Evolutionary conservation across 148 eudicot genomes (phyloP).

Genomic region (Heliosperma pusillum): DNA sequence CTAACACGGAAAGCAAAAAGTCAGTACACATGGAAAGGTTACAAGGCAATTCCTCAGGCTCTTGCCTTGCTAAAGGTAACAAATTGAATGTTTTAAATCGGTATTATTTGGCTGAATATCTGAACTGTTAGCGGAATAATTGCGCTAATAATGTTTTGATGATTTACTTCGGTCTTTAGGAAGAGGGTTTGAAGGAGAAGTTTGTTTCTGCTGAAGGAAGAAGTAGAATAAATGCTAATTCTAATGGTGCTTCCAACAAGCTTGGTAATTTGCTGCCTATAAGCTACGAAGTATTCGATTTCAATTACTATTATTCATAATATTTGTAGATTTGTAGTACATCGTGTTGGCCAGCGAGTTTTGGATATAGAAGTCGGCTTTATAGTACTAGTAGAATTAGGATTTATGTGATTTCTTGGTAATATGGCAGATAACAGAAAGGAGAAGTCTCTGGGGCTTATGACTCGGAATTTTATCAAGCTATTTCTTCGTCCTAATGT

Average conservation of each 20-base stretch:
- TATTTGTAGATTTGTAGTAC: no score
- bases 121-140: neutral
- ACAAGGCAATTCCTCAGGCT: slow-evolving; percentile 61
- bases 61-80: slow-evolving; percentile 64
- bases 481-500: slow-evolving; percentile 81
- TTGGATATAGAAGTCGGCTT: neutral
- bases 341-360: no score
- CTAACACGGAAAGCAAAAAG: slow-evolving; percentile 74
- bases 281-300: neutral
- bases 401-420: neutral
- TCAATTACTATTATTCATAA: neutral
- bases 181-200: slow-evolving; percentile 66
- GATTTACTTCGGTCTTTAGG: slow-evolving; percentile 33
- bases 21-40: slow-evolving; percentile 78
- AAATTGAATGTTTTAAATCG: neutral
- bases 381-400: neutral
- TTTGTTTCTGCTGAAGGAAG: slow-evolving; percentile 29
- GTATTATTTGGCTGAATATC: no score
- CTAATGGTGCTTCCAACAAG: slow-evolving; percentile 42
- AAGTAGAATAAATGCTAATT: slow-evolving; percentile 31
- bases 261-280: slow-evolving; percentile 40
- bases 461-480: slow-evolving; percentile 88
- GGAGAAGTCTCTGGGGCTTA: slow-evolving; percentile 86
- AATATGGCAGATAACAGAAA: slow-evolving; percentile 61
- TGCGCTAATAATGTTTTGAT: neutral